A percentile compares a stretch with the other conserved stretches of the same genome.
These are phyloP conservation scores for Cystobasidium pallidum DNA, from an alignment of 1,284 basidiomycete species.

Conservation along the genomic window DNA sequence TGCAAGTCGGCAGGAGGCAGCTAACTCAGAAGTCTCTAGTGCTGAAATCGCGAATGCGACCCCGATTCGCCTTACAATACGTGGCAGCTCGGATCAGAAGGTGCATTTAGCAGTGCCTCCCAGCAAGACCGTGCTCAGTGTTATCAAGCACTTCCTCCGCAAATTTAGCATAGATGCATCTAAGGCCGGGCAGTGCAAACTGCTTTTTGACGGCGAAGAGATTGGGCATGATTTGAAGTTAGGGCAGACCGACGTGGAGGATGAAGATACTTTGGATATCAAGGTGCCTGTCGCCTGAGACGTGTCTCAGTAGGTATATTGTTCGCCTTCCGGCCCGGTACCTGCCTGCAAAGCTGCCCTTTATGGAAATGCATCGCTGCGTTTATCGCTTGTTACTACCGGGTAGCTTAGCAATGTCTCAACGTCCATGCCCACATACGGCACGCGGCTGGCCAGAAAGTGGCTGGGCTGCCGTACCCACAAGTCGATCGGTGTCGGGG, in stretches of 20 bases:
- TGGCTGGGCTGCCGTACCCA: too few species aligned
- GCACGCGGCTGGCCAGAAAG: too few species aligned
- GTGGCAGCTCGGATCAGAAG: conserved; percentile 24
- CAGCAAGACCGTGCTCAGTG: conserved; percentile 21
- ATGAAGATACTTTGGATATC: conserved; percentile 43
- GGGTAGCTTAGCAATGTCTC: too few species aligned
- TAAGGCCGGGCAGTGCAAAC: conserved; percentile 8
- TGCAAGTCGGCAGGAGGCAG: neutral
- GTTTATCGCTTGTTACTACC: too few species aligned
- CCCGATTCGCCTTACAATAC: conserved; percentile 19
- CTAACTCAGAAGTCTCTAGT: too few species aligned
- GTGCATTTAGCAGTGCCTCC: conserved; percentile 16
- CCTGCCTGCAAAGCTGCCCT: too few species aligned
- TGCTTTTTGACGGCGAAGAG: conserved; percentile 39
- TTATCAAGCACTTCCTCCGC: conserved; percentile 36
- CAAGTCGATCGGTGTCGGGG: too few species aligned
- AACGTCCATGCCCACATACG: too few species aligned
- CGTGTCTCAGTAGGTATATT: neutral
- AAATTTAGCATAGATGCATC: conserved; percentile 8
- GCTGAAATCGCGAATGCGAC: neutral
- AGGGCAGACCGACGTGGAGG: conserved; percentile 31
- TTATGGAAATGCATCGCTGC: too few species aligned
- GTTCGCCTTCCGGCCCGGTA: neutral
- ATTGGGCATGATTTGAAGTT: conserved; percentile 8
- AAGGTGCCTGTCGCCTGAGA: conserved; percentile 20